Conservation (phyloP, 352 stramenopile species). For the Phytophthora palmivora region DNA sequence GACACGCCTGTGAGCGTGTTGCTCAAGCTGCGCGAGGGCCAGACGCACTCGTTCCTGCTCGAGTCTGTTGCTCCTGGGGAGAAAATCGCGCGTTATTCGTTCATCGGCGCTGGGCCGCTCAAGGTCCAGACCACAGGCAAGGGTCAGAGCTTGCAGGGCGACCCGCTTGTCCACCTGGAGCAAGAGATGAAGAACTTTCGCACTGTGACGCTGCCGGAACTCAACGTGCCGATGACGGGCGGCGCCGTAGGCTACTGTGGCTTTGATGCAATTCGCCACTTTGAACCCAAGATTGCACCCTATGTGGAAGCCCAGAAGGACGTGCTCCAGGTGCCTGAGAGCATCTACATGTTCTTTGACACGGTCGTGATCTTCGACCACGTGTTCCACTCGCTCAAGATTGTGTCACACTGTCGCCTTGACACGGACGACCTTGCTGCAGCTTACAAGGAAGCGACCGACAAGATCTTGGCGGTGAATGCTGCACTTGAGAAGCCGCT, state of each 20-base stretch:
- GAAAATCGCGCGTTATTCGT: conserved; percentile 90
- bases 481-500: conserved; percentile 71
- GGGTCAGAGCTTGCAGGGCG: conserved; percentile 60
- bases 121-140: conserved; percentile 80
- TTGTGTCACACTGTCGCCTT: conserved; percentile 84
- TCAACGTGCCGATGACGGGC: conserved; percentile 85
- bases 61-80: conserved; percentile 87
- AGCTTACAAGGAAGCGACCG: conserved; percentile 75
- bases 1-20: conserved; percentile 90
- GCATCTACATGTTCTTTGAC: conserved; percentile 93
- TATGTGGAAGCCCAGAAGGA: conserved; percentile 82
- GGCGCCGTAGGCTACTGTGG: conserved; percentile 89
- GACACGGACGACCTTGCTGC: conserved; percentile 68
- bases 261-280: conserved; percentile 91
- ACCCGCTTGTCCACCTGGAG: conserved; percentile 83
- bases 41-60: conserved; percentile 89
- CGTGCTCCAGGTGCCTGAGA: conserved; percentile 85
- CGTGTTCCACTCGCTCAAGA: conserved; percentile 91
- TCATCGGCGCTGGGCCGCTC: conserved; percentile 86
- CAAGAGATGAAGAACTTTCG: conserved; percentile 82
- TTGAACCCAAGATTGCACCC: conserved; percentile 84
- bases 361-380: conserved; percentile 92
- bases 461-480: conserved; percentile 77
- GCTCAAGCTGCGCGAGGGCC: conserved; percentile 82
- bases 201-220: conserved; percentile 71